Conservation (phyloP, 805 yeast species). For the Candida nitratophila region DNA sequence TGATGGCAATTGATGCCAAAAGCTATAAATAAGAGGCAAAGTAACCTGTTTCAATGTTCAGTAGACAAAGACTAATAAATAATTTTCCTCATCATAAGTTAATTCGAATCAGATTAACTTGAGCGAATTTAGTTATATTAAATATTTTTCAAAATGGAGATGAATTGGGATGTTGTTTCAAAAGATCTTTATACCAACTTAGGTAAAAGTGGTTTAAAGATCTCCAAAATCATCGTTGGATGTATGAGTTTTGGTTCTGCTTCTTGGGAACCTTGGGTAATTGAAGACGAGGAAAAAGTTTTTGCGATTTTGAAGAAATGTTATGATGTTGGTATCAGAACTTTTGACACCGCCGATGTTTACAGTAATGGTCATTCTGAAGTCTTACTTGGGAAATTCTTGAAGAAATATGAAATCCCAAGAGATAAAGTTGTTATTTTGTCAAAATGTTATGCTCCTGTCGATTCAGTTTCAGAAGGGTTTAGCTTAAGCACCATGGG, state of each 20-base stretch:
- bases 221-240: constrained; percentile 45
- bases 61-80: too few relatives aligned
- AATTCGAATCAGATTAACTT: too few relatives aligned
- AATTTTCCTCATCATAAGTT: too few relatives aligned
- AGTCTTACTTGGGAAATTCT: constrained; percentile 43
- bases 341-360: constrained; percentile 44
- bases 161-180: constrained; percentile 5
- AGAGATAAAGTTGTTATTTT: constrained; percentile 52
- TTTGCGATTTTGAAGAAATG: constrained; percentile 38
- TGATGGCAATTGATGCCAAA: too few relatives aligned
- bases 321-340: constrained; percentile 39
- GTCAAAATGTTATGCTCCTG: constrained; percentile 33
- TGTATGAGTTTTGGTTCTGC: constrained; percentile 46
- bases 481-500: constrained; percentile 15
- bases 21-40: too few relatives aligned
- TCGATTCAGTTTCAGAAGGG: background rate
- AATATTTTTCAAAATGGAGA: background rate
- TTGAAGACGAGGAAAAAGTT: constrained; percentile 40
- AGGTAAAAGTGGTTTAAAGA: constrained; percentile 42
- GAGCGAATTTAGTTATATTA: too few relatives aligned
- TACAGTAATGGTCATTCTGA: constrained; percentile 45
- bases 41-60: too few relatives aligned
- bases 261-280: constrained; percentile 36
- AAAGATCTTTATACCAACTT: constrained; percentile 14
- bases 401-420: constrained; percentile 42